A percentile compares a stretch with the other conserved stretches of the same genome.
These are phyloP conservation scores for Entophlyctis helioformis DNA, from an alignment of 192 early-diverging fungal genomes.

Conservation along the genomic window DNA sequence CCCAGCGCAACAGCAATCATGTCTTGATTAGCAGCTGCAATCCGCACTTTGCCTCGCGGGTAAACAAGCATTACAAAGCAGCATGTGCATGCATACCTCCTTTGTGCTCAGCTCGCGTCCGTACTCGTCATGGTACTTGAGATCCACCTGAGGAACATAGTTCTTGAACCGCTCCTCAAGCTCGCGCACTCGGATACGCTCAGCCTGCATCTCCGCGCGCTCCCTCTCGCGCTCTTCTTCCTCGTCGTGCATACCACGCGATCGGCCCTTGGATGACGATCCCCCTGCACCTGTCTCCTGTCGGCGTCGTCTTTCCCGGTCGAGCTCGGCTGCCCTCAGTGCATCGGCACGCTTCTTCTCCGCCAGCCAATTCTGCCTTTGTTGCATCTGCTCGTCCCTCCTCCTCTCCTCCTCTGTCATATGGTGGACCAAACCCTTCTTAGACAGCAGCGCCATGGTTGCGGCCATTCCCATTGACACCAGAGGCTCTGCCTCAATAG, in stretches of 20 bases:
- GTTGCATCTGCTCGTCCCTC: conserved; percentile 46
- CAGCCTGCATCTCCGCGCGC: conserved; percentile 19
- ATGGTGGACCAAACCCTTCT: conserved; percentile 62
- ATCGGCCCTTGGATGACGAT: conserved; percentile 28
- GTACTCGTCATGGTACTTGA: conserved; percentile 85
- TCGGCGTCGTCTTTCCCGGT: conserved; percentile 56
- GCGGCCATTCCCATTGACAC: conserved; percentile 80
- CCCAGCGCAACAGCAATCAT: neutral
- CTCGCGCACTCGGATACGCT: conserved; percentile 23
- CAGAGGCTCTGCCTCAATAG: conserved; percentile 62
- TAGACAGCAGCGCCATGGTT: conserved; percentile 64
- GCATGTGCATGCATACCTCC: conserved; percentile 38
- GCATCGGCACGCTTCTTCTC: conserved; percentile 45
- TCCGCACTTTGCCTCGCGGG: no score
- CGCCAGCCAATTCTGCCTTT: conserved; percentile 57
- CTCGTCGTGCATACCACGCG: conserved; percentile 35
- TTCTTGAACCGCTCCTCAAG: conserved; percentile 65
- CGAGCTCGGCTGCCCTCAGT: conserved; percentile 44
- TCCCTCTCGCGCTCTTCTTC: conserved; percentile 49
- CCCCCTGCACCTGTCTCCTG: conserved; percentile 17
- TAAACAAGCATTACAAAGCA: neutral
- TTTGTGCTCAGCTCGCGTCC: conserved; percentile 72
- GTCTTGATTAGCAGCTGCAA: neutral
- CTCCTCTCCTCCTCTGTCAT: conserved; percentile 54
- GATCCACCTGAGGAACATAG: conserved; percentile 80